Evolutionary conservation across 176 grass and related monocot genomes (phyloP), one percentile per base, ranked within the genome.

Genomic region (Zoysia pacifica): DNA sequence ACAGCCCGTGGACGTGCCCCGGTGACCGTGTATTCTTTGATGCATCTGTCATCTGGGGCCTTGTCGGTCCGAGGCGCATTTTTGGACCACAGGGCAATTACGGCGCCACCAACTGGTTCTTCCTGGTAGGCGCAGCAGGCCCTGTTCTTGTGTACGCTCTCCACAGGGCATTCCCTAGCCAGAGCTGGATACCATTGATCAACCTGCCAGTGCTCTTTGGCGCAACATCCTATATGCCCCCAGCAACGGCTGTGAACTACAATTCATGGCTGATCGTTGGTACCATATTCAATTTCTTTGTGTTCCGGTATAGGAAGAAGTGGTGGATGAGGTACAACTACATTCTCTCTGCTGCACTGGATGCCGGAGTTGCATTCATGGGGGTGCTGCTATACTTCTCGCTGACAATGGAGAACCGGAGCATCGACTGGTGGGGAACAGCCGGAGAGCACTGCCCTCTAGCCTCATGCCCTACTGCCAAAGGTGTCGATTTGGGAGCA

Each of bases 321-420:
- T 97, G 91, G 94, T 97, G 94, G 94, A 56, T 83, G 36, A 87
- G 89, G 75, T 97, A 94, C 82, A 97, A 97, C 83, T 97, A 97
- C 46, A 28, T 97, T n/a, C 94, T 97, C 39, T 97, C 94, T 0
- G 91, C 89, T 0, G 89, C 82, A 0, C 68, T 97, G 5, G 91
- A 97, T 0, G 86, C 89, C 0, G 89, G 94, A 5, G 94, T 97
- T 19, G 94, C 94, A 2, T 91, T 97, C 77, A 97, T 97, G 91
- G 94, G 38, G 0, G 91, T 93, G 46, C 19, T 89, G 55, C 50
- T 97, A 15, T 97, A 93, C 86, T 93, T 97, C 70, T 35, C 86
- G 3, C 73, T 97, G 45, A 78, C 81, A 48, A 81, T 97, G 87
- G 82, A 91, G 70, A 86, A 87, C 51, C 69, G 28, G 45, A 76